These are phyloP conservation scores for Bassia scoparia DNA, from an alignment of 148 eudicot genomes.

Conservation along the genomic window DNA sequence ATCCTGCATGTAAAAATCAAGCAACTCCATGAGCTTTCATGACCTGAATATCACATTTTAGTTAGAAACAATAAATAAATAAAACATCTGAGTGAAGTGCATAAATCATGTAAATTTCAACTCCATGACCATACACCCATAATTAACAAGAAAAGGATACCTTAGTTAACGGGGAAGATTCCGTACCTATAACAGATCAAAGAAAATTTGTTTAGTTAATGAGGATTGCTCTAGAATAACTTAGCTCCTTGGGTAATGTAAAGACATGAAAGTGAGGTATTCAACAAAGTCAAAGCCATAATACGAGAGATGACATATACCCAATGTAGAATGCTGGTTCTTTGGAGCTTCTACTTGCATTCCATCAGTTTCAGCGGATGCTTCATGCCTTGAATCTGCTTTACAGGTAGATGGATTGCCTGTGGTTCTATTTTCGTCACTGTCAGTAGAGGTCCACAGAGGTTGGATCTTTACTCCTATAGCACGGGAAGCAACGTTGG, in stretches of 20 bases:
- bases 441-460: slow-evolving; percentile 47
- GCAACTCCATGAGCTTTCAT: slow-evolving; percentile 11
- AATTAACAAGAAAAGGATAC: slow-evolving; percentile 32
- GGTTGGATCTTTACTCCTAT: slow-evolving; percentile 54
- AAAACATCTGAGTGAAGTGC: not conserved
- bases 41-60: not conserved
- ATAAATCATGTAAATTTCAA: not conserved
- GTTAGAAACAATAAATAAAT: not conserved
- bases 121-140: not conserved
- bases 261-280: not conserved
- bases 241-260: not conserved
- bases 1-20: slow-evolving; percentile 21
- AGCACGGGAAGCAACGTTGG: slow-evolving; percentile 24
- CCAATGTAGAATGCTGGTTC: slow-evolving; percentile 34
- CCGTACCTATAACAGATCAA: slow-evolving; percentile 40
- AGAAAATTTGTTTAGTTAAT: slow-evolving; percentile 8
- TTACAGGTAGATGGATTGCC: slow-evolving; percentile 32
- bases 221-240: not conserved
- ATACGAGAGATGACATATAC: slow-evolving; percentile 27
- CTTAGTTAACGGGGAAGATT: slow-evolving; percentile 46
- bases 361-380: slow-evolving; percentile 63
- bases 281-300: not conserved
- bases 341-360: slow-evolving; percentile 41
- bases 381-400: slow-evolving; percentile 45
- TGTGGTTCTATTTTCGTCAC: slow-evolving; percentile 41